These are phyloP conservation scores for Penicillium ucsense DNA, from an alignment of 495 filamentous ascomycete species.

Conservation along the genomic window DNA sequence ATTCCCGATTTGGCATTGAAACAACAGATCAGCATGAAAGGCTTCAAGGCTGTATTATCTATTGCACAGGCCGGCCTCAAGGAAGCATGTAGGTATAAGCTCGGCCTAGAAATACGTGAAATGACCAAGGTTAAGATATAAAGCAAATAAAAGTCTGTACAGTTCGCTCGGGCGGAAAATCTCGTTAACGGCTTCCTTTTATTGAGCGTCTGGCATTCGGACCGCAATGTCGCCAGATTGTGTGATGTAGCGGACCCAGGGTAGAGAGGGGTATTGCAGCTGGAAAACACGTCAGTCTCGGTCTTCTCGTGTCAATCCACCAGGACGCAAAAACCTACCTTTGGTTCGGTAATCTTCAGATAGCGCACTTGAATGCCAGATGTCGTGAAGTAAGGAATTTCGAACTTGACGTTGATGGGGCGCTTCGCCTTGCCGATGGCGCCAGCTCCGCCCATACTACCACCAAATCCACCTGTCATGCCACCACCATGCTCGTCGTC, in stretches of 20 bases:
- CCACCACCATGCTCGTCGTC: slow-evolving; percentile 94
- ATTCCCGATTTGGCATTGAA: no score
- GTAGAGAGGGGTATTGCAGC: slow-evolving; percentile 96
- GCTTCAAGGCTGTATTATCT: slow-evolving; percentile 21
- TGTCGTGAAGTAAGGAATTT: slow-evolving; percentile 99
- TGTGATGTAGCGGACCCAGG: slow-evolving; percentile 98
- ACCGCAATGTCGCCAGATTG: slow-evolving; percentile 94
- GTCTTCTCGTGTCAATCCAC: no score
- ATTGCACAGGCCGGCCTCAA: slow-evolving; percentile 27
- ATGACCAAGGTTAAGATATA: slow-evolving; percentile 6
- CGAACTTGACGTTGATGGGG: slow-evolving; percentile 97
- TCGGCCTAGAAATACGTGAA: slow-evolving; percentile 1
- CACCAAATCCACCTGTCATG: slow-evolving; percentile 93
- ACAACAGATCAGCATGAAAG: not conserved
- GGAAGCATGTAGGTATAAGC: slow-evolving; percentile 9
- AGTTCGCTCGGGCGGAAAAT: slow-evolving; percentile 12
- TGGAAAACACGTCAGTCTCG: slow-evolving; percentile 15
- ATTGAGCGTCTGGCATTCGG: slow-evolving; percentile 77
- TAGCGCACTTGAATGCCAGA: slow-evolving; percentile 97
- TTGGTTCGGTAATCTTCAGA: slow-evolving; percentile 98
- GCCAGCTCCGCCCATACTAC: slow-evolving; percentile 73
- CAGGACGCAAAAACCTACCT: slow-evolving; percentile 50
- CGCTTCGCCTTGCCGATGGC: slow-evolving; percentile 74
- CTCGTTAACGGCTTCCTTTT: slow-evolving; percentile 16
- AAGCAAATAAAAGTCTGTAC: slow-evolving; percentile 18